Percentiles rank a stretch among this genome's conserved stretches.
phyloP scores from a whole-genome alignment of 495 filamentous ascomycete species.

The Xylaria grammica region DNA sequence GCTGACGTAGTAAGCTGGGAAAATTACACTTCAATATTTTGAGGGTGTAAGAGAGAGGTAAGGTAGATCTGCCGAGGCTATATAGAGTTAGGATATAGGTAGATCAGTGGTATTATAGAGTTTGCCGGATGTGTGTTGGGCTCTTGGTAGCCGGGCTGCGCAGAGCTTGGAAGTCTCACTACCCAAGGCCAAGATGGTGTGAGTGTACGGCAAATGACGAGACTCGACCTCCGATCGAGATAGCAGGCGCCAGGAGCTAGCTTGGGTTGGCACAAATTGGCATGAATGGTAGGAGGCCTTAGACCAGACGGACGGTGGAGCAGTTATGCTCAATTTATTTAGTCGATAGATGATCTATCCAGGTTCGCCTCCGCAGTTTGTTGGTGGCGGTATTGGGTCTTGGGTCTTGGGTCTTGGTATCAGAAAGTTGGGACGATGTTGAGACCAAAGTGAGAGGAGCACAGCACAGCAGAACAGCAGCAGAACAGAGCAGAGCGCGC shows the following conservation, averaged over 20 bases:
- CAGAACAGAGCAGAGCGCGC: no score
- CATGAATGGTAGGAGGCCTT: background rate
- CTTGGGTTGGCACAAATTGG: background rate
- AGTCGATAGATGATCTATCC: background rate
- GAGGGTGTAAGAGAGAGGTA: background rate
- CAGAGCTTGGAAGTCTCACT: constrained; percentile 14
- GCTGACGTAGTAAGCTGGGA: constrained; percentile 10
- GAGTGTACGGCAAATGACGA: background rate
- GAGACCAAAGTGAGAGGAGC: no score
- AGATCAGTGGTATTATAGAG: background rate
- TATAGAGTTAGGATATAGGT: background rate
- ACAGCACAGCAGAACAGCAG: no score
- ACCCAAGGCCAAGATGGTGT: constrained; percentile 2
- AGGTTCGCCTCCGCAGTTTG: background rate
- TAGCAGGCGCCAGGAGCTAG: constrained; percentile 3
- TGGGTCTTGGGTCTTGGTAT: no score
- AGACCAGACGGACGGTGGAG: constrained; percentile 9
- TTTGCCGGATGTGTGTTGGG: background rate
- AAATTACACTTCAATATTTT: constrained; percentile 6
- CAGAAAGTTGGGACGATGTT: background rate
- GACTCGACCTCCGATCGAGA: constrained; percentile 4
- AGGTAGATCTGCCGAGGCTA: constrained; percentile 3
- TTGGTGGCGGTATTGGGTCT: constrained; percentile 3
- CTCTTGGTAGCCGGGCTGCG: constrained; percentile 19
- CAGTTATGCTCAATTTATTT: background rate